Evolutionary conservation across 805 yeast species (phyloP).

Genomic region (Candida incommunis): DNA sequence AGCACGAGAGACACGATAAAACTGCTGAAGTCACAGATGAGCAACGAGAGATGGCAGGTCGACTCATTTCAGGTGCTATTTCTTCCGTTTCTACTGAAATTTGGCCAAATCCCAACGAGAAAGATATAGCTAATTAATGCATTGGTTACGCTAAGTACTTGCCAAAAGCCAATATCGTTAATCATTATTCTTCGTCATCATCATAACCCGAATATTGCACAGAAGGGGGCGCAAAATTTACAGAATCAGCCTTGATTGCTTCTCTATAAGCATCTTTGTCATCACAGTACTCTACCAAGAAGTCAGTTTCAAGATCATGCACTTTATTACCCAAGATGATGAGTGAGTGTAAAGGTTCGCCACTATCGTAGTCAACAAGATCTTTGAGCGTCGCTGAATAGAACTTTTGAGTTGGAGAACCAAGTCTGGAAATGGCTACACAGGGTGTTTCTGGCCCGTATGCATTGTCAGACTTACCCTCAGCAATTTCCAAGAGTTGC

Average conservation of each 20-base stretch:
- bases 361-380: constrained; percentile 71
- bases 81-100: no score
- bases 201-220: not conserved
- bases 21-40: constrained; percentile 2
- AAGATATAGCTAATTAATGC: no score
- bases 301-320: constrained; percentile 85
- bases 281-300: constrained; percentile 60
- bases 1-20: constrained; percentile 31
- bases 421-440: constrained; percentile 83
- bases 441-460: constrained; percentile 84
- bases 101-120: no score
- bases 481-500: constrained; percentile 82
- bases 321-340: constrained; percentile 83
- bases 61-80: not conserved
- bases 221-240: not conserved
- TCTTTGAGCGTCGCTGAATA: constrained; percentile 75
- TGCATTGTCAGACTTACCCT: constrained; percentile 56
- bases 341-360: constrained; percentile 88
- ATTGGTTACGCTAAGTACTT: not conserved
- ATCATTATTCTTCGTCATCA: not conserved
- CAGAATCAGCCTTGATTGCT: constrained; percentile 28
- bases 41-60: not conserved
- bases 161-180: not conserved
- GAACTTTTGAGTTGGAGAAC: constrained; percentile 71
- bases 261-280: constrained; percentile 36